Evolutionary conservation across 768 basidiomycete species (phyloP), one percentile per base, ranked within the genome.

Genomic region (Pleurotus tuber-regium): DNA sequence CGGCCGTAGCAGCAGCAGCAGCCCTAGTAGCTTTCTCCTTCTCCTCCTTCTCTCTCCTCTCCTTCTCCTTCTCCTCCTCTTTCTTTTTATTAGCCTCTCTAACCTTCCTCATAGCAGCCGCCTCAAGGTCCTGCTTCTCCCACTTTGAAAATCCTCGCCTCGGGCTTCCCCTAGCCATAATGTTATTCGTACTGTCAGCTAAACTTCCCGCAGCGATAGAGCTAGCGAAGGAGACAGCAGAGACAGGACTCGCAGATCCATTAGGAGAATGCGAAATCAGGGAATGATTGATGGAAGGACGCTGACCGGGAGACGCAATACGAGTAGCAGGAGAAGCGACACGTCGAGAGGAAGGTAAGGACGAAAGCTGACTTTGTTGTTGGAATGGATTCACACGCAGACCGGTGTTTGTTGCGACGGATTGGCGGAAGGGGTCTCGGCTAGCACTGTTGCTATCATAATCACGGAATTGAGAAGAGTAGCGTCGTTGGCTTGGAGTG

Each of bases 111-210:
- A 92, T 85, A 19, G 88, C 87, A 36, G 80, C 80, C 2, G 89
- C 89, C 59, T 92, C 89, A 25, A 89, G 65, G 58, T 92, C 89
- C 64, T 92, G 89, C 54, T 89, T 91, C 65, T 92, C 89, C 87
- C 87, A 90, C 67, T 89, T 90, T 2, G 87, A 86, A 57, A 82
- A 84, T 16, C 75, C 73, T 57, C 72, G 19, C 46, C 50, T 8
- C n/a, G 50, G 25, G 7, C 6, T 47, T 51, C 19, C 36, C 29
- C 36, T n/a, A 54, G 30, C 31, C 5, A 29, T 21, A 14, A 30
- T 69, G 9, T 63, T 70, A 50, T 83, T 83, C 4, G 86, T 84
- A 57, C 78, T 83, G 54, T 84, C 82, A n/a, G 69, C 59, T 44
- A 78, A 63, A 21, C 73, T 47, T 11, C 64, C n/a, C n/a, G n/a